Percentiles rank a stretch among this genome's conserved stretches.
Conservation (phyloP, 805 yeast genomes). For the Sugiyamaella marilandica region DNA sequence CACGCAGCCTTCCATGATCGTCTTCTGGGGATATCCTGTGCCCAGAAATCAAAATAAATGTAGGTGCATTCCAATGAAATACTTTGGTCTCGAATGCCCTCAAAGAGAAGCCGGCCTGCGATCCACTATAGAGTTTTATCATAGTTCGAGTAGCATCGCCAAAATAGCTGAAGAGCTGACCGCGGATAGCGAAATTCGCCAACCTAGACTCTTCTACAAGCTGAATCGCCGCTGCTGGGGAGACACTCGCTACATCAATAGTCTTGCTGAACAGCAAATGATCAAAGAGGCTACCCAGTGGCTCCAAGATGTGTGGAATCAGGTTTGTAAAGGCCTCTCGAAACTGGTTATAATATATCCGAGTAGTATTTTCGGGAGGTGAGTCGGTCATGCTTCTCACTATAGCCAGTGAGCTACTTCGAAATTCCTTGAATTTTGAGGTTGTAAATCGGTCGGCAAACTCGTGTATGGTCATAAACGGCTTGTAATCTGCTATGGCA, state of each 20-base stretch:
- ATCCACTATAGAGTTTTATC: conserved; percentile 62
- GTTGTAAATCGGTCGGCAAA: conserved; percentile 24
- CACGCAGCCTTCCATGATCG: conserved; percentile 18
- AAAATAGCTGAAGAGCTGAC: conserved; percentile 41
- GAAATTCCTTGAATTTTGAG: conserved; percentile 20
- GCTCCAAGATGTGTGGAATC: conserved; percentile 41
- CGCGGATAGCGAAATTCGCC: conserved; percentile 36
- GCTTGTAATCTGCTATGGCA: conserved; percentile 39
- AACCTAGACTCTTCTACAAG: conserved; percentile 31
- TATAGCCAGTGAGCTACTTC: conserved; percentile 16
- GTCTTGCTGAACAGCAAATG: conserved; percentile 24
- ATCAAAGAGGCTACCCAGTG: conserved; percentile 43
- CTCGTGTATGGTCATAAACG: conserved; percentile 31
- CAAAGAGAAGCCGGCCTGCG: conserved; percentile 81
- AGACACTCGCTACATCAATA: neutral
- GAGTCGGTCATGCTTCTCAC: conserved; percentile 24
- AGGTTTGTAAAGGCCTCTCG: conserved; percentile 18
- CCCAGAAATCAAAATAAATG: conserved; percentile 68
- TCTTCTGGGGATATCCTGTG: conserved; percentile 27
- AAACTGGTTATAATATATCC: conserved; percentile 14
- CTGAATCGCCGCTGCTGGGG: neutral
- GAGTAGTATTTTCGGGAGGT: conserved; percentile 7
- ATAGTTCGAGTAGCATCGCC: conserved; percentile 32
- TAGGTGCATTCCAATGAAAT: conserved; percentile 87
- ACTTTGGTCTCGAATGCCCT: conserved; percentile 78